Evolutionary conservation across 1,139 yeast species (phyloP), one percentile per base, ranked within the genome.

Genomic region (Pneumocystis canis): DNA sequence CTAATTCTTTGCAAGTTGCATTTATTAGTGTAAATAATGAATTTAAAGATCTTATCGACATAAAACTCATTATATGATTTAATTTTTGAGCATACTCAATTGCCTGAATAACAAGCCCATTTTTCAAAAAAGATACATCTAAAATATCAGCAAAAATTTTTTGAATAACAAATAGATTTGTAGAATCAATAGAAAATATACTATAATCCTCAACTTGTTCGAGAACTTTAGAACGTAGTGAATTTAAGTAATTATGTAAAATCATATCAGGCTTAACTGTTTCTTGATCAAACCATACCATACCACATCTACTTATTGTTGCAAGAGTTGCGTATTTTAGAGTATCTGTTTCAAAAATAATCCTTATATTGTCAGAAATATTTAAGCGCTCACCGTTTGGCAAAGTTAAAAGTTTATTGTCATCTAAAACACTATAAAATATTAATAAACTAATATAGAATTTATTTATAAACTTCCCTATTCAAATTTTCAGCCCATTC

Each of bases 401-500:
- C 20, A 92, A 77, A 0, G 97, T 89, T 61, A 90, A 75, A 1
- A 87, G 69, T 68, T 81, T 83, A 72, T 89, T 92, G 69, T 92
- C 97, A 73, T 92, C 98, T 39, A 92, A 77, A 14, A 89, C 94
- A 76, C 95, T 69, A 30, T 9, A 33, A 11, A 16, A 28, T 11
- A 6, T 64, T 40, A 63, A 59, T 30, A 41, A 53, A 28, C 25
- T n/a, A n/a, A 47, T 47, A 47, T 28, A 47, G 25, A 25, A n/a
- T 7, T n/a, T 20, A 28, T 7, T 14, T 32, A 37, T 14, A 18
- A 25, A 9, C 62, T 11, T 63, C 66, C 69, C 69, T 85, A 73
- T 92, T 92, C 68, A 92, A 76, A 66, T 87, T 87, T 70, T 92
- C 98, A 1, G 89, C 89, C 95, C 97, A 92, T 62, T 82, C 84